phyloP scores from a whole-genome alignment of 2,329 filamentous ascomycete genomes.

The Epichloe sp. region DNA sequence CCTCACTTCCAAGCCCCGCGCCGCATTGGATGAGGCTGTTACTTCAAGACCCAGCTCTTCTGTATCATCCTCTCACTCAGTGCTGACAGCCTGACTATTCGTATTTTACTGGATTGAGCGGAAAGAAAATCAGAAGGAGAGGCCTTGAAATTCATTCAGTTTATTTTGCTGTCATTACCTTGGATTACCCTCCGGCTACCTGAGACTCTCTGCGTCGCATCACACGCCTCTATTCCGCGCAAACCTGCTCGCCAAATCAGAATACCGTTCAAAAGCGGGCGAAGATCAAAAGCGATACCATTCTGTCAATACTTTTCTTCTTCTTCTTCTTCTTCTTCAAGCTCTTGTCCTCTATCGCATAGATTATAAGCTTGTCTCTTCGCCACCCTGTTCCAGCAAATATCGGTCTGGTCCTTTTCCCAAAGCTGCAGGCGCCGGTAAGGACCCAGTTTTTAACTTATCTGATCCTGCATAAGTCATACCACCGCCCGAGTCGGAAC shows the following conservation, averaged over 20 bases:
- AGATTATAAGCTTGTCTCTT: not conserved
- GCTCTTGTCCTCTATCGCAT: too few species aligned
- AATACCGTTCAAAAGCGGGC: not conserved
- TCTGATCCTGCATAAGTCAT: constrained; percentile 5
- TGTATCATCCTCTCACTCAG: not conserved
- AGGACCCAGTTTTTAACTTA: not conserved
- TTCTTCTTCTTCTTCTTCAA: not conserved
- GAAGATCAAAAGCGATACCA: not conserved
- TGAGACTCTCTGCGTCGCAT: not conserved
- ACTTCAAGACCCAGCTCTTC: not conserved
- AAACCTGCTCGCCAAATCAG: constrained; percentile 1
- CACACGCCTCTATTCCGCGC: not conserved
- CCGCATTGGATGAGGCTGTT: not conserved
- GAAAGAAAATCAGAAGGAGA: not conserved
- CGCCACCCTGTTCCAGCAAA: not conserved
- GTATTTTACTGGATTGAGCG: not conserved
- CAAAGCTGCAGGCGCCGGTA: not conserved
- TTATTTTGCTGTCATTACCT: not conserved
- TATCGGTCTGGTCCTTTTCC: not conserved
- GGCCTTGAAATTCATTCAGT: not conserved
- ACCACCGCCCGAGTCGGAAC: constrained; percentile 12
- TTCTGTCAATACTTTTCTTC: not conserved
- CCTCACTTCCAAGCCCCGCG: not conserved
- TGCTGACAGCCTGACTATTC: not conserved
- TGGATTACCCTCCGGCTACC: not conserved